These are phyloP conservation scores for Hirsutella rhossiliensis DNA, from an alignment of 2,329 filamentous ascomycete species.

Conservation along the genomic window DNA sequence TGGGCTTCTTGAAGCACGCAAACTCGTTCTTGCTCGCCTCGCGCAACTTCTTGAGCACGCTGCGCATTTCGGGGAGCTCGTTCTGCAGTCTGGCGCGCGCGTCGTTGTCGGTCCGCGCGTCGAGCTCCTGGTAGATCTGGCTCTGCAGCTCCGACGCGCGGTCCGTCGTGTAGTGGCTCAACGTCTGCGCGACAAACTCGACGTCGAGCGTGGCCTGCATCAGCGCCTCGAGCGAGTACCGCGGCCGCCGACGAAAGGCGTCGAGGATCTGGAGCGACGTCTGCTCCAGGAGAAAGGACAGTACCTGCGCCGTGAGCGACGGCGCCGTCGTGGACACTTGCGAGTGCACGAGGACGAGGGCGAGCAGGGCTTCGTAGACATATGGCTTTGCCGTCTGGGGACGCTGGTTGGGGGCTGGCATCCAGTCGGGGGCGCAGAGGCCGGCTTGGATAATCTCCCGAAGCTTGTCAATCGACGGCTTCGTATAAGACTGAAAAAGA, in stretches of 20 bases:
- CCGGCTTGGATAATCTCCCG: slow-evolving; percentile 60
- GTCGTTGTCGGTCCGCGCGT: slow-evolving; percentile 78
- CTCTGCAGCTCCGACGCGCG: slow-evolving; percentile 70
- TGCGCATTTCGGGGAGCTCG: slow-evolving; percentile 82
- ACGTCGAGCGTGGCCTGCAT: slow-evolving; percentile 98
- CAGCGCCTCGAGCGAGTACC: slow-evolving; percentile 67
- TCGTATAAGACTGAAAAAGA: slow-evolving; percentile 86
- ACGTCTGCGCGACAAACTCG: slow-evolving; percentile 90
- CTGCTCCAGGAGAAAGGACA: slow-evolving; percentile 79
- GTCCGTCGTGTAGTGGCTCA: slow-evolving; percentile 81
- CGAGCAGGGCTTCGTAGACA: slow-evolving; percentile 76
- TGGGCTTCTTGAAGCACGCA: slow-evolving; percentile 64
- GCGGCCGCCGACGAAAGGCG: slow-evolving; percentile 56
- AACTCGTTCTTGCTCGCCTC: slow-evolving; percentile 80
- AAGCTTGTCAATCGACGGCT: slow-evolving; percentile 58
- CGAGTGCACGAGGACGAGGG: slow-evolving; percentile 81
- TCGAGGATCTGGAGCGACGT: slow-evolving; percentile 69
- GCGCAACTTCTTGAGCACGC: slow-evolving; percentile 69
- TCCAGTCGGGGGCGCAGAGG: slow-evolving; percentile 61
- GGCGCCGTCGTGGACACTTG: slow-evolving; percentile 73
- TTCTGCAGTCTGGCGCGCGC: slow-evolving; percentile 69
- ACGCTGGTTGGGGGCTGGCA: slow-evolving; percentile 39
- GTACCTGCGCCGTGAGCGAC: slow-evolving; percentile 65
- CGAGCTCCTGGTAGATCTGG: slow-evolving; percentile 84
- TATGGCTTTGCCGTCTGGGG: slow-evolving; percentile 76